Evolutionary conservation across 768 basidiomycete genomes (phyloP).

Genomic region (Hericium erinaceus): DNA sequence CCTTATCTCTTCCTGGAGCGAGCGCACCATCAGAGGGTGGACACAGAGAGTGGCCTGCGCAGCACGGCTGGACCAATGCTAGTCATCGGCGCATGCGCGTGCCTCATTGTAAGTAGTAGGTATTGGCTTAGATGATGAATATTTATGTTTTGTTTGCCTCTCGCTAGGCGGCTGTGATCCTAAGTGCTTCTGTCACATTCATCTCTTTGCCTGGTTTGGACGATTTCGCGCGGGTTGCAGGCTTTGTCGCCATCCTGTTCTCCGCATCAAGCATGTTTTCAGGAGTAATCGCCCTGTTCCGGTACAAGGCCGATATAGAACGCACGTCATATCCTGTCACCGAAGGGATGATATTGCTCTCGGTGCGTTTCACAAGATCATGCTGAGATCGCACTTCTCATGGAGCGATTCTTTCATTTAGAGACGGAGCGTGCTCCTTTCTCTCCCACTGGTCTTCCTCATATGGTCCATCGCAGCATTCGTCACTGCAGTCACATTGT

Average conservation of each 20-base stretch:
- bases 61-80: constrained; percentile 45
- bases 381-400: not conserved
- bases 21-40: constrained; percentile 36
- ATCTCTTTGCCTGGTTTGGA: constrained; percentile 71
- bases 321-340: constrained; percentile 34
- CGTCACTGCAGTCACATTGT: constrained; percentile 53
- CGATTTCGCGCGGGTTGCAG: constrained; percentile 50
- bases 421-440: constrained; percentile 55
- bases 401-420: constrained; percentile 18
- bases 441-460: constrained; percentile 66
- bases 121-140: not conserved
- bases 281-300: constrained; percentile 59
- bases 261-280: constrained; percentile 63
- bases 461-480: constrained; percentile 65
- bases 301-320: constrained; percentile 58
- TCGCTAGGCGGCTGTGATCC: constrained; percentile 63
- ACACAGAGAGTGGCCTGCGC: constrained; percentile 50
- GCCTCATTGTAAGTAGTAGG: constrained; percentile 18
- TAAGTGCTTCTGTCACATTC: constrained; percentile 77
- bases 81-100: constrained; percentile 48
- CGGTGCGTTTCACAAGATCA: constrained; percentile 23
- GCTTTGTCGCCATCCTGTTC: constrained; percentile 59
- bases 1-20: constrained; percentile 67
- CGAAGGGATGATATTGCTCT: constrained; percentile 49
- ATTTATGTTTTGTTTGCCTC: constrained; percentile 3